Conservation (phyloP, 2,329 filamentous ascomycete species). For the Exophiala sp. region DNA sequence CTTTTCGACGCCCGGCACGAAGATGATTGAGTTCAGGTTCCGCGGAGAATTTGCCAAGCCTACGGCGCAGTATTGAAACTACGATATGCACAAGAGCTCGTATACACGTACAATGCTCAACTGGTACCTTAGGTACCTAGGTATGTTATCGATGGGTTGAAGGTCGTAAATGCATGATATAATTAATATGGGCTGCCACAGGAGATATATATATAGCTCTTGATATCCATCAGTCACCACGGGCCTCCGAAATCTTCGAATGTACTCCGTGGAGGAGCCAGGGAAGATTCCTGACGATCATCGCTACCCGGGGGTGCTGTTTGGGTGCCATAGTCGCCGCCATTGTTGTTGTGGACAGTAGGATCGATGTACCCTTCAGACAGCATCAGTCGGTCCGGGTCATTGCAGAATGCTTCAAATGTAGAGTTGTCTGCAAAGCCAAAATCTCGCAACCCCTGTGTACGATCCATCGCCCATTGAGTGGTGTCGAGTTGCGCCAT, state of each 20-base stretch:
- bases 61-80: background rate
- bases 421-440: slow-evolving; percentile 42
- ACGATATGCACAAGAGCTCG: background rate
- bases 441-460: slow-evolving; percentile 40
- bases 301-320: background rate
- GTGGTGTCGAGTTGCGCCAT: slow-evolving; percentile 43
- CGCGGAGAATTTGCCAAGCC: background rate
- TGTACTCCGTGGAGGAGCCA: background rate
- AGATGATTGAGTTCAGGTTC: background rate
- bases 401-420: slow-evolving; percentile 43
- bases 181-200: background rate
- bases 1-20: background rate
- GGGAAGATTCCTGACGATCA: background rate
- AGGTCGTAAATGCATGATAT: too few relatives aligned
- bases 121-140: background rate
- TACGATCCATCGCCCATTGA: slow-evolving; percentile 40
- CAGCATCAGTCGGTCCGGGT: slow-evolving; percentile 36
- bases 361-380: slow-evolving; percentile 16
- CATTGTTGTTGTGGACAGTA: slow-evolving; percentile 5
- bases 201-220: background rate
- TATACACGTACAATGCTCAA: background rate
- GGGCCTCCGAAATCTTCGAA: background rate
- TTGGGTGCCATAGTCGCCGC: background rate
- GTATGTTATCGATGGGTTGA: background rate
- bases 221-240: background rate